Percentiles rank a stretch among this genome's conserved stretches.
phyloP scores from a whole-genome alignment of 2,329 filamentous ascomycete genomes.

The Nigrospora osmanthi region DNA sequence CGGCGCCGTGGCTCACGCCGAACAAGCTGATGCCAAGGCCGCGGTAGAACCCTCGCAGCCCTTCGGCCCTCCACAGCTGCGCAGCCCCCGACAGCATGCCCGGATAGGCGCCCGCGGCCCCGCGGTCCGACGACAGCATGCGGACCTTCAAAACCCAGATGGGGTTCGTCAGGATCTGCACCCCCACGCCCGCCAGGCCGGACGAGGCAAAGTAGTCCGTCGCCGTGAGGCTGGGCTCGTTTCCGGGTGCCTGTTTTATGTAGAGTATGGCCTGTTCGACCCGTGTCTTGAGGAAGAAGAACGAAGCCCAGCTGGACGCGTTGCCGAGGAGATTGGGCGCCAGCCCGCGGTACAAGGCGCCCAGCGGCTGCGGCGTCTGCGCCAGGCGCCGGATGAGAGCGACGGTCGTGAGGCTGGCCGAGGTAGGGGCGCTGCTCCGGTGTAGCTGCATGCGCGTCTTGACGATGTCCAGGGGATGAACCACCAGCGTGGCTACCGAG shows the following conservation, averaged over 20 bases:
- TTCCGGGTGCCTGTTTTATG: slow-evolving; percentile 13
- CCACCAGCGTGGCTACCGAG: slow-evolving; percentile 73
- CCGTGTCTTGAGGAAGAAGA: slow-evolving; percentile 71
- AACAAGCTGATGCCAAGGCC: slow-evolving; percentile 77
- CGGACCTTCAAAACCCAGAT: slow-evolving; percentile 98
- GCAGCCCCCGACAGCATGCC: slow-evolving; percentile 64
- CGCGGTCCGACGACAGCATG: slow-evolving; percentile 80
- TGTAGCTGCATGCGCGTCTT: slow-evolving; percentile 88
- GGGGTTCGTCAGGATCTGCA: slow-evolving; percentile 81
- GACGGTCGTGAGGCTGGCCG: slow-evolving; percentile 37
- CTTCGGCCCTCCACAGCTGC: slow-evolving; percentile 64
- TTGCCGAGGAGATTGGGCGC: slow-evolving; percentile 89
- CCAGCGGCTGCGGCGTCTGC: slow-evolving; percentile 45
- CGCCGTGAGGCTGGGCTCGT: slow-evolving; percentile 35
- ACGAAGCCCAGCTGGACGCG: slow-evolving; percentile 81
- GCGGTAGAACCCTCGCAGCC: slow-evolving; percentile 74
- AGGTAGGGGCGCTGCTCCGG: slow-evolving; percentile 30
- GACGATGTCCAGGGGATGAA: slow-evolving; percentile 90
- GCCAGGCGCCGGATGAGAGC: slow-evolving; percentile 43
- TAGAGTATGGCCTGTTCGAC: slow-evolving; percentile 39
- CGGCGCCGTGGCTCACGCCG: slow-evolving; percentile 83
- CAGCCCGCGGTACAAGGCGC: slow-evolving; percentile 80
- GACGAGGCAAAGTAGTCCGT: slow-evolving; percentile 78
- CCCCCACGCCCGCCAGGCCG: slow-evolving; percentile 61
- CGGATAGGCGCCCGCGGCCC: slow-evolving; percentile 70